phyloP scores from a whole-genome alignment of 129 eudicot genomes.

The Pseudognaphalium luteoalbum region DNA sequence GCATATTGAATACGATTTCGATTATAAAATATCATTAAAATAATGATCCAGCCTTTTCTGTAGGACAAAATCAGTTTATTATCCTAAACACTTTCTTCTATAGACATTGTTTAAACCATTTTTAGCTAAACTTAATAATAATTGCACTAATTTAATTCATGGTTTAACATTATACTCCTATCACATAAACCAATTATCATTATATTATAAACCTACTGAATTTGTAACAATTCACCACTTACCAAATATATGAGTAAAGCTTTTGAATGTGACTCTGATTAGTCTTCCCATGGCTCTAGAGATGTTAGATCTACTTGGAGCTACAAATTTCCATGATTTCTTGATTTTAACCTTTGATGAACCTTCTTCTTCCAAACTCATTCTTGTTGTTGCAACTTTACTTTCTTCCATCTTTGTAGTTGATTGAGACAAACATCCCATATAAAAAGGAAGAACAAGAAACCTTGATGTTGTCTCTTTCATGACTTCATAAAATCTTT shows the following conservation, averaged over 20 bases:
- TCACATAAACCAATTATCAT: too few relatives aligned
- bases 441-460: constrained; percentile 51
- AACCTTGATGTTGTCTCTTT: constrained; percentile 47
- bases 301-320: constrained; percentile 42
- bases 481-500: constrained; percentile 39
- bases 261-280: constrained; percentile 40
- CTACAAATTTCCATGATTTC: constrained; percentile 31
- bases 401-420: constrained; percentile 31
- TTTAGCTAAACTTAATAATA: too few relatives aligned
- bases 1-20: too few relatives aligned
- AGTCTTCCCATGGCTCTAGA: constrained; percentile 51
- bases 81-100: too few relatives aligned
- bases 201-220: too few relatives aligned
- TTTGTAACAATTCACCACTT: constrained; percentile 21
- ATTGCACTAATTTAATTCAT: too few relatives aligned
- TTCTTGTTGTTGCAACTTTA: constrained; percentile 28
- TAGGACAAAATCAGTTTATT: too few relatives aligned
- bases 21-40: too few relatives aligned
- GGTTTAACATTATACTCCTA: too few relatives aligned
- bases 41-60: too few relatives aligned
- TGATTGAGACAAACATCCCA: constrained; percentile 57
- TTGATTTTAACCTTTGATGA: constrained; percentile 42
- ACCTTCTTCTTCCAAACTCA: constrained; percentile 31
- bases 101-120: too few relatives aligned
- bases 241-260: constrained; percentile 63